These are phyloP conservation scores for Larix kaempferi DNA, from an alignment of 75 land plant genomes.

Conservation along the genomic window DNA sequence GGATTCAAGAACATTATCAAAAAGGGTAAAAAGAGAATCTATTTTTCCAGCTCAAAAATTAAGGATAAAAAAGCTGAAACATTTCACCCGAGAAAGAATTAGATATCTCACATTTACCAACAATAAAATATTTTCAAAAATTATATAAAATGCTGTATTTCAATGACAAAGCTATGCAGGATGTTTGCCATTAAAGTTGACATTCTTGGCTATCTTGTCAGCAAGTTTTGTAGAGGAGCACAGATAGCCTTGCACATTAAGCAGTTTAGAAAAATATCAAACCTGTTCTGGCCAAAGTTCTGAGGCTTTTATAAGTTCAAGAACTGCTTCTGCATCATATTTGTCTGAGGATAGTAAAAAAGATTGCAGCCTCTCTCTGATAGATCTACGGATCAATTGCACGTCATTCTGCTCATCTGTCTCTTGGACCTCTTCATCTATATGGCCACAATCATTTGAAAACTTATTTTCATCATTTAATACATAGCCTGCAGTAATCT, in stretches of 20 bases:
- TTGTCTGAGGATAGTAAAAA: slow-evolving; percentile 87
- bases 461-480: slow-evolving; percentile 9
- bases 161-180: not conserved
- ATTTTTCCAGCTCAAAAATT: not conserved
- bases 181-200: not conserved
- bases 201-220: not conserved
- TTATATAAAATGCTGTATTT: not conserved
- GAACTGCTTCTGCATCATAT: slow-evolving; percentile 89
- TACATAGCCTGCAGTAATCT: not conserved
- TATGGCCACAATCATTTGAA: not conserved
- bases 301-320: slow-evolving; percentile 74
- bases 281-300: slow-evolving; percentile 98
- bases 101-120: not conserved
- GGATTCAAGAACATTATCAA: not conserved
- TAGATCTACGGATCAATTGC: slow-evolving; percentile 9
- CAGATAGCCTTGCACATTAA: not conserved
- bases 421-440: not conserved
- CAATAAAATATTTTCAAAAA: not conserved
- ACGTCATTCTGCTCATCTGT: slow-evolving; percentile 8
- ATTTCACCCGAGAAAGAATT: not conserved
- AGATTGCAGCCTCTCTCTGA: slow-evolving; percentile 66
- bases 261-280: not conserved
- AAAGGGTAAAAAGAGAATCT: not conserved
- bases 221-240: not conserved
- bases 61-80: not conserved